Evolutionary conservation across 228 moss, liverwort and hornwort genomes (phyloP), one percentile per base, ranked within the genome.

Genomic region (Sphagnum fallax): DNA sequence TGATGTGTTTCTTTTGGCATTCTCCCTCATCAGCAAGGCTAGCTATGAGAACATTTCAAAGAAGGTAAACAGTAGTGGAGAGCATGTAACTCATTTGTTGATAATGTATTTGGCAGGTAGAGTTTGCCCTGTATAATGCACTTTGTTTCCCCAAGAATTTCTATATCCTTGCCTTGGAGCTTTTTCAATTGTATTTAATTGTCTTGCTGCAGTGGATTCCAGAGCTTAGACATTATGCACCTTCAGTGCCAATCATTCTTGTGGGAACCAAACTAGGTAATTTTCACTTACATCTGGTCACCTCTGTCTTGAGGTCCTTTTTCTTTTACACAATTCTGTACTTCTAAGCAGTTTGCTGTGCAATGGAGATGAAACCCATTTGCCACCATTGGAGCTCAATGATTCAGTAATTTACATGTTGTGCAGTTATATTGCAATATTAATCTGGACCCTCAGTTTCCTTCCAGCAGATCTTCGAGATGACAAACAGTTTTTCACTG

Each of bases 11-110:
- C 79, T 85, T 50, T 66, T 85, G 64, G 85, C 85, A 65, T 85
- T 85, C 68, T 85, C 85, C 52, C 85, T 85, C 47, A 85, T 85
- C 67, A 85, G 85, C 67, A 85, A 82, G 79, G 85, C 85, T 12
- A 85, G 85, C 73, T 85, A 85, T 61, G 85, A 85, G 75, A 85
- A 85, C 70, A 85, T 85, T 58, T 85, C 85, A 16, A 85, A 85
- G 61, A 85, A 85, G 85, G 85, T 85, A 71, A 18, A 11, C 52
- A 8, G 9, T 12, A 4, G 12, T 8, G 55, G 12, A 8, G 55
- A 8, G 55, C 8, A 55, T 55, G 55, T 12, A 55, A 8, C 9
- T 55, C 12, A 8, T 55, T 8, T 55, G 8, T 55, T 55, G 8
- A 8, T 55, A 55, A 55, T 4, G 55, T 55, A 32, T 32, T 32